Conservation (phyloP, 2,329 filamentous ascomycete species). For the Penicillium sp. region DNA sequence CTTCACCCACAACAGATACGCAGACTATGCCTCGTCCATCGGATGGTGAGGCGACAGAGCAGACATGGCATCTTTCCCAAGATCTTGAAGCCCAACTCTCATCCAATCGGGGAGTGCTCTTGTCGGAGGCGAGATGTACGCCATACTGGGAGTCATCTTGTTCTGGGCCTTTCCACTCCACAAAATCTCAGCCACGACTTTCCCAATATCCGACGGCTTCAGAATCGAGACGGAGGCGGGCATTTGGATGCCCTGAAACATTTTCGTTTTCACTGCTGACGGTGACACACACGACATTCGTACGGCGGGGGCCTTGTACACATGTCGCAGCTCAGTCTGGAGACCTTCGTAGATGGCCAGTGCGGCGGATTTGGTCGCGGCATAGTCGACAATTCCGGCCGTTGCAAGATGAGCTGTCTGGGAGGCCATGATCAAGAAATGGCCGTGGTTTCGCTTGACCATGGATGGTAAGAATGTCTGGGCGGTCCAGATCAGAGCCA, state of each 20-base stretch:
- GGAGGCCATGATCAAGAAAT: constrained; percentile 6
- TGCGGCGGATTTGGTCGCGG: constrained; percentile 3
- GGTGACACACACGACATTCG: constrained; percentile 2
- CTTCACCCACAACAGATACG: not conserved
- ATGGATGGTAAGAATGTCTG: constrained; percentile 1
- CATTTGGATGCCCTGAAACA: constrained; percentile 2
- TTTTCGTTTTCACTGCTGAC: constrained; percentile 3
- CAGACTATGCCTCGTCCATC: not conserved
- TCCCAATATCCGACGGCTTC: constrained; percentile 1
- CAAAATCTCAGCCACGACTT: constrained; percentile 3
- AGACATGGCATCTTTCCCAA: constrained; percentile 5
- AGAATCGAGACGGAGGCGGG: not conserved
- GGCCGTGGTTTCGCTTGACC: constrained; percentile 3
- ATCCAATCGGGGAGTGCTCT: constrained; percentile 5
- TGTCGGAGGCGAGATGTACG: constrained; percentile 5
- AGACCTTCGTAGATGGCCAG: constrained; percentile 5
- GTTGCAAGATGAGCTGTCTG: constrained; percentile 4
- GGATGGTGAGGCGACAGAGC: constrained; percentile 4
- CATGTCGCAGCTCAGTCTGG: constrained; percentile 4
- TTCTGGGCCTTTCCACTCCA: constrained; percentile 6
- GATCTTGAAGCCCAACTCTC: constrained; percentile 3
- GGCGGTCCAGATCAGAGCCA: not conserved
- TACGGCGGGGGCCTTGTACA: constrained; percentile 4
- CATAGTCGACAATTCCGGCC: constrained; percentile 4
- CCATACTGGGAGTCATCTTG: constrained; percentile 1